Base-by-base conservation (phyloP, 2,329 filamentous ascomycete genomes). In the Hymenoscyphus repandus region DNA sequence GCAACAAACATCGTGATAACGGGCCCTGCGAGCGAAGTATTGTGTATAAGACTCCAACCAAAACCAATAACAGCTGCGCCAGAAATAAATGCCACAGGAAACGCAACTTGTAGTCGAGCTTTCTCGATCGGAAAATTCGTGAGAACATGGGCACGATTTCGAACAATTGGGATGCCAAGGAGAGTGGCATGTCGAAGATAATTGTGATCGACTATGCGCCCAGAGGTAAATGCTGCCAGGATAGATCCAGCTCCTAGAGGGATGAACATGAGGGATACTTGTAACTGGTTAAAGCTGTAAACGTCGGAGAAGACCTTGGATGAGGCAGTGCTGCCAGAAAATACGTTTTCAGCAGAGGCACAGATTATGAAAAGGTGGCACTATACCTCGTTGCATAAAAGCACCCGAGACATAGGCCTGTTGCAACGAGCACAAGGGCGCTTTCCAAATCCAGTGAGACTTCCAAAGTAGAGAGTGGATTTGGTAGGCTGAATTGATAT, bases 151-250 rank as follows among this genome's bases (percentile, higher is more conserved):
- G 76, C 76, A 9, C 77, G 75, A 43, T 71, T 76, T 57, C 73
- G 74, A 49, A 75, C 75, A 48, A 83, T 73, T 0, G 72, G 62
- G 9, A 86, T 68, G 9, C 77, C 77, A 0, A 79, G 65, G 5
- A 67, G 70, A 9, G 66, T 63, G 11, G 83, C 83, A 51, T 85
- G 75, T 1, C 83, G 78, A 1, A 76, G 73, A 64, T 83, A 90
- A 64, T 87, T 88, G 68, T 76, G 76, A 64, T 89, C 86, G 37
- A 88, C 74, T 1, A 80, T 54, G 1, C 72, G 71, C 0, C 85
- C 82, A 11, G 69, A 67, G 3, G 70, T 58, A n/a, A 70, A 58
- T 1, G 73, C 72, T 1, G 74, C 69, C 2, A 70, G 59, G 9
- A 76, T 64, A 10, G 72, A 73, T 1, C 76, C 76, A 2, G 61